These are phyloP conservation scores for Abrus pulchellus DNA, from an alignment of 306 rosid species.

Conservation along the genomic window DNA sequence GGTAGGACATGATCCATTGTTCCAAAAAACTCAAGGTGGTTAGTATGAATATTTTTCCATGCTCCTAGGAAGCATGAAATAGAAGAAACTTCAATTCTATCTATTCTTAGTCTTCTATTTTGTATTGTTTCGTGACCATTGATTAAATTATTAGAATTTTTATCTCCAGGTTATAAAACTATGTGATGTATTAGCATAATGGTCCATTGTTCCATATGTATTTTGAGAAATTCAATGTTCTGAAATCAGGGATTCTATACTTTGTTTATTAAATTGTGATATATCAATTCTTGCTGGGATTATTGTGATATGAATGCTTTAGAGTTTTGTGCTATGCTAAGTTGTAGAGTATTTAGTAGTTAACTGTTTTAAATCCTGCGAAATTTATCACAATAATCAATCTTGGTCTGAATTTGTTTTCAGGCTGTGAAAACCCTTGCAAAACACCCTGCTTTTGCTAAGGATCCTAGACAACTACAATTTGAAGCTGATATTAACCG, in stretches of 20 bases:
- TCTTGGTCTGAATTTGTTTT: constrained; percentile 37
- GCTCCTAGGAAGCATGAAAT: background rate
- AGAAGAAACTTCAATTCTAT: background rate
- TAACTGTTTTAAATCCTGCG: constrained; percentile 15
- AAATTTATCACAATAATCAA: background rate
- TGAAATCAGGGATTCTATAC: background rate
- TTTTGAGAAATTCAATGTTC: background rate
- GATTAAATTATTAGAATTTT: background rate
- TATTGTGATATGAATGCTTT: background rate
- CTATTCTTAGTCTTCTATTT: background rate
- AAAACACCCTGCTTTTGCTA: constrained; percentile 65
- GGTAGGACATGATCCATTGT: background rate
- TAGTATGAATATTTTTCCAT: background rate
- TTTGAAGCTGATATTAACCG: constrained; percentile 88
- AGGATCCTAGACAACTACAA: constrained; percentile 80
- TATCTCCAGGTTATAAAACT: background rate
- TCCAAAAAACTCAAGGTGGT: background rate
- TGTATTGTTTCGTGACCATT: background rate
- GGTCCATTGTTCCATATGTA: background rate
- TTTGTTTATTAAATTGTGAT: constrained; percentile 18
- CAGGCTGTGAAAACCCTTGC: constrained; percentile 77
- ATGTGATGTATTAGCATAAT: background rate
- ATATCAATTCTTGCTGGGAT: background rate
- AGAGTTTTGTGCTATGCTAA: constrained; percentile 24
- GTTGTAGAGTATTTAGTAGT: background rate